Conservation (phyloP, 805 yeast species). For the Ogataea pignaliae region DNA sequence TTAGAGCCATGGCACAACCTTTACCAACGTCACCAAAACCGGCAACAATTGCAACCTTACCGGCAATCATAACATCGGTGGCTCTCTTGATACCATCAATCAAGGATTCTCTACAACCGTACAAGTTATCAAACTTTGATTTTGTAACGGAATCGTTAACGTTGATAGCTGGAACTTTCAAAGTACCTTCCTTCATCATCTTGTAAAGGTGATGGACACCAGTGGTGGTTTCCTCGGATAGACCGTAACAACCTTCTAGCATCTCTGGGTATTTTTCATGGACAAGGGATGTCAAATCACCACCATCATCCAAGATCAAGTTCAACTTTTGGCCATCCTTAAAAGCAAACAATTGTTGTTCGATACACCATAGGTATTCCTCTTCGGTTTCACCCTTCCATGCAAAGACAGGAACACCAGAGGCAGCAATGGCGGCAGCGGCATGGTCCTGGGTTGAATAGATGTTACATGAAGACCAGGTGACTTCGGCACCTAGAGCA, state of each 20-base stretch:
- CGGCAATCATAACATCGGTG: constrained; percentile 99
- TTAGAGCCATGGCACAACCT: constrained; percentile 99
- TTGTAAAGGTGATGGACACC: constrained; percentile 99
- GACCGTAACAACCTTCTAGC: constrained; percentile 91
- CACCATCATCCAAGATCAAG: constrained; percentile 98
- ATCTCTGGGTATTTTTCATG: constrained; percentile 98
- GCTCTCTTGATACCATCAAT: constrained; percentile 99
- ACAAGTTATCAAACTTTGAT: constrained; percentile 98
- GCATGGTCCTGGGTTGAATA: constrained; percentile 99
- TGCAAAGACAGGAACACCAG: constrained; percentile 99
- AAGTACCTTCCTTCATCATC: constrained; percentile 80
- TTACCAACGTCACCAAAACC: constrained; percentile 99
- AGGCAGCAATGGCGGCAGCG: constrained; percentile 99
- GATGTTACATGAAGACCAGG: constrained; percentile 99
- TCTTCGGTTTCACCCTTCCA: constrained; percentile 99
- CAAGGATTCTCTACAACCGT: constrained; percentile 99
- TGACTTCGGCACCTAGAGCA: constrained; percentile 98
- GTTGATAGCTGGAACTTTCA: constrained; percentile 98
- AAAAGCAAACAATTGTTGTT: constrained; percentile 97
- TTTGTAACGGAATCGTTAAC: constrained; percentile 99
- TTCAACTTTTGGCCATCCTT: constrained; percentile 92
- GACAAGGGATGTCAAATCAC: constrained; percentile 94
- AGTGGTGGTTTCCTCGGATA: constrained; percentile 98
- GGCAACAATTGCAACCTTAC: constrained; percentile 97
- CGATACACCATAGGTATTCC: constrained; percentile 98